Conservation (phyloP, 352 stramenopile species). For the Globisporangium takayamanum region DNA sequence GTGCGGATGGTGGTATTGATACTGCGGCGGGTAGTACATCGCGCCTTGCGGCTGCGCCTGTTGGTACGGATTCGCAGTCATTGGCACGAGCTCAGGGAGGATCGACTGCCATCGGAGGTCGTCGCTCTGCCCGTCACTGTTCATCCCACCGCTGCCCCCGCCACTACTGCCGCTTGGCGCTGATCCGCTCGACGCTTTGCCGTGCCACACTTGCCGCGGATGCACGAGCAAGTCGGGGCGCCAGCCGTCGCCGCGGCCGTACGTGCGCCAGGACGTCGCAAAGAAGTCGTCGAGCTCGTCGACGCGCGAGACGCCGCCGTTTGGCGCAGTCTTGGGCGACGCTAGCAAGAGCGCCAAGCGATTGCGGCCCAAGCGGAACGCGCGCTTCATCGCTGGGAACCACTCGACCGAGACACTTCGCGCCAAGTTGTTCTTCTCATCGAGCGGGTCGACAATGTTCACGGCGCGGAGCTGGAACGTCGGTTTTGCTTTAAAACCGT, state of each 20-base stretch:
- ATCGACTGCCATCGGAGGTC: slow-evolving; percentile 14
- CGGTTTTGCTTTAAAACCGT: slow-evolving; percentile 8
- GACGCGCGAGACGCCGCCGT: background rate
- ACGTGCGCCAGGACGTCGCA: slow-evolving; percentile 47
- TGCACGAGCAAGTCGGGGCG: slow-evolving; percentile 74
- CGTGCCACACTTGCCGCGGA: slow-evolving; percentile 66
- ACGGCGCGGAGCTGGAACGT: slow-evolving; percentile 75
- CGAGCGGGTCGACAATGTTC: slow-evolving; percentile 87
- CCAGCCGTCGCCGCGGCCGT: slow-evolving; percentile 69
- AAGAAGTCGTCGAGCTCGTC: slow-evolving; percentile 49
- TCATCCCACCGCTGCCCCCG: background rate
- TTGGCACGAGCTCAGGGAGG: slow-evolving; percentile 12
- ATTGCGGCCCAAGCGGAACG: slow-evolving; percentile 51
- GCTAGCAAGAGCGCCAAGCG: slow-evolving; percentile 37
- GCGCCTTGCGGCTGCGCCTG: slow-evolving; percentile 4
- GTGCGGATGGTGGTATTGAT: slow-evolving; percentile 4
- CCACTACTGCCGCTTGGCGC: background rate
- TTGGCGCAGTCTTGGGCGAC: slow-evolving; percentile 6
- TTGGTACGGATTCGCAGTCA: slow-evolving; percentile 3
- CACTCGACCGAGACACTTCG: slow-evolving; percentile 67
- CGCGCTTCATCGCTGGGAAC: slow-evolving; percentile 68
- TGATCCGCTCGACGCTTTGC: slow-evolving; percentile 9
- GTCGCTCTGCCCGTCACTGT: slow-evolving; percentile 1
- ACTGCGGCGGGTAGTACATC: slow-evolving; percentile 8
- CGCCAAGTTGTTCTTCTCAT: slow-evolving; percentile 84